Evolutionary conservation across 352 stramenopile genomes (phyloP).

Genomic region (Phytophthora podocarpi): DNA sequence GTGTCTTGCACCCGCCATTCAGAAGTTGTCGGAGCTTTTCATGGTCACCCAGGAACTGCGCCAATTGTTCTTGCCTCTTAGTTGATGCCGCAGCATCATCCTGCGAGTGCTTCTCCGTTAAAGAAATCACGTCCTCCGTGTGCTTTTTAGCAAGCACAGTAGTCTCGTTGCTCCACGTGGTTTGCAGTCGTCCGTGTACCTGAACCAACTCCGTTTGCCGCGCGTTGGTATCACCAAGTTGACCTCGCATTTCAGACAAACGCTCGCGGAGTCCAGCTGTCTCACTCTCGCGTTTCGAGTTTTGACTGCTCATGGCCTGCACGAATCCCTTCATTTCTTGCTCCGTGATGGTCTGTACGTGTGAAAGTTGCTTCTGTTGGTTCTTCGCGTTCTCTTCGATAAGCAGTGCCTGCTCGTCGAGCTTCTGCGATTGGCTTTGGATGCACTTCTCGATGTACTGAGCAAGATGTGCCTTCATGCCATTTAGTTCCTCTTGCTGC

Average conservation of each 20-base stretch:
- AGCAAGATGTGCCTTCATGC: constrained; percentile 49
- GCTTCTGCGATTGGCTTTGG: constrained; percentile 41
- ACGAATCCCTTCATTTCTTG: constrained; percentile 44
- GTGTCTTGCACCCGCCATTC: constrained; percentile 22
- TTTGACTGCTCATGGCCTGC: constrained; percentile 36
- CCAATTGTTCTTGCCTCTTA: constrained; percentile 28
- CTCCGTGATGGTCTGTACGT: constrained; percentile 41
- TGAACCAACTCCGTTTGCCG: constrained; percentile 35
- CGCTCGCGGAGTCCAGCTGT: constrained; percentile 29
- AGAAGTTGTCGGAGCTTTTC: constrained; percentile 35
- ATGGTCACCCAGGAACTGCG: constrained; percentile 38
- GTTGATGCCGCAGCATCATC: constrained; percentile 7
- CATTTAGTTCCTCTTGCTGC: constrained; percentile 48
- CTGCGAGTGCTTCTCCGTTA: constrained; percentile 36
- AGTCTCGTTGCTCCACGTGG: constrained; percentile 19
- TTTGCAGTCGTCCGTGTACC: constrained; percentile 26
- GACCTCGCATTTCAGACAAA: constrained; percentile 31
- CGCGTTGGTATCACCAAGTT: constrained; percentile 21
- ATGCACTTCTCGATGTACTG: constrained; percentile 55
- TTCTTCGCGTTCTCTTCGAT: constrained; percentile 41
- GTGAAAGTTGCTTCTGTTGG: constrained; percentile 45
- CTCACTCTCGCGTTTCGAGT: constrained; percentile 35
- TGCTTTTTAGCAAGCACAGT: constrained; percentile 17
- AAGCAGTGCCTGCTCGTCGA: constrained; percentile 51
- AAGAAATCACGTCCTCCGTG: constrained; percentile 7